Evolutionary conservation across 495 filamentous ascomycete species (phyloP), one percentile per base, ranked within the genome.

Genomic region (Aspergillus avenaceus): DNA sequence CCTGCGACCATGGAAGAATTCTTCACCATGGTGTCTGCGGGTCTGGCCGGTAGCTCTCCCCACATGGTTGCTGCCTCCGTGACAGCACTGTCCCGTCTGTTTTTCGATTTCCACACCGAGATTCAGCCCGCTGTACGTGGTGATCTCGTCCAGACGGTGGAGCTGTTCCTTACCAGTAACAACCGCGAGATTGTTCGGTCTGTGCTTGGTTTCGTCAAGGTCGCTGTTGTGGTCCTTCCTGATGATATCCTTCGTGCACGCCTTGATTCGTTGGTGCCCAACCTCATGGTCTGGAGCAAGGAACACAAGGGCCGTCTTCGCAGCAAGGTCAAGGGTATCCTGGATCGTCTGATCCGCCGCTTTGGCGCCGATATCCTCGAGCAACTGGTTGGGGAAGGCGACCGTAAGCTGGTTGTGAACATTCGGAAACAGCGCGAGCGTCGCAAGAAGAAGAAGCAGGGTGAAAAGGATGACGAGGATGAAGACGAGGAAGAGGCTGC

Each of bases 251-350:
- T 98, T 73, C 71, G 80, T 23, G 83, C 88, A 13, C 79, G 88
- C 25, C 78, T 98, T 27, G 63, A 70, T 22, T 78, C 82, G 2
- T 74, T 97, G 45, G 79, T 98, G 19, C 88, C 91, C 18, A 95
- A 92, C 65, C 72, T 97, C 8, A 88, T 97, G 84, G 84, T 87
- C 16, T 98, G 93, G 93, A 90, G 86, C 58, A 90, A 96, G 69
- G 93, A 98, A 67, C 95, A 98, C 73, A 97, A 95, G 71, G 90
- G 88, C 13, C 90, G 93, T 60, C 90, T 97, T 65, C 87, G 88
- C 53, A 84, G 89, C 24, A 97, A 97, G 75, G 90, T 98, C 47
- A 97, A 96, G 80, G 90, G 96, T 59, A 96, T 98, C 54, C 67
- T 97, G 24, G 93, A 98, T 70, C 82, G 93, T 24, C 88, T 96